phyloP scores from a whole-genome alignment of 208 protist species.

The Trichomonas vaginalis region DNA sequence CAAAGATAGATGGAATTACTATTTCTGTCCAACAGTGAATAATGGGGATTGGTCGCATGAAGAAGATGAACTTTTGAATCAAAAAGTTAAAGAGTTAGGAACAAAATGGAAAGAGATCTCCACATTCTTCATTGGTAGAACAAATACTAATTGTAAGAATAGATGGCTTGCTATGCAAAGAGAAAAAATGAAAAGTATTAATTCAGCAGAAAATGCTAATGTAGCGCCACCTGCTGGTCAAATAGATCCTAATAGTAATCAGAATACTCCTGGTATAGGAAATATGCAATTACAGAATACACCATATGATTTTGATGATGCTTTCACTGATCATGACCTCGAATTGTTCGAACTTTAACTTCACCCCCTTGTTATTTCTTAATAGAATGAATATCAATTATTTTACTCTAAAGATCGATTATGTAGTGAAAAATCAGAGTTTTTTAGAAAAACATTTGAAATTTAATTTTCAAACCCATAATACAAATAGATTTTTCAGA shows the following conservation, averaged over 20 bases:
- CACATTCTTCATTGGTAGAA: not conserved
- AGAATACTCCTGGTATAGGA: too few relatives aligned
- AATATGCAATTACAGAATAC: too few relatives aligned
- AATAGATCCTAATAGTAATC: too few relatives aligned
- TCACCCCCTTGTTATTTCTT: too few relatives aligned
- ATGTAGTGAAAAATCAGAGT: too few relatives aligned
- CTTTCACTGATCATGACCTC: not conserved
- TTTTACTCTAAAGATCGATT: too few relatives aligned
- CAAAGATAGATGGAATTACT: not conserved
- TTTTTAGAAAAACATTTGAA: too few relatives aligned
- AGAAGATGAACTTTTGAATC: not conserved
- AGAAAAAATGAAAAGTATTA: not conserved
- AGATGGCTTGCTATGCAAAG: not conserved
- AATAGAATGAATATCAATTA: too few relatives aligned
- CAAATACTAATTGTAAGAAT: not conserved
- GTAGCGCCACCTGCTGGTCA: not conserved
- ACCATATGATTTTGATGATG: not conserved
- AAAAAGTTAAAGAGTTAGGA: not conserved
- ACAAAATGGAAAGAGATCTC: not conserved
- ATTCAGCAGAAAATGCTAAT: not conserved
- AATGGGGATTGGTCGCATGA: not conserved
- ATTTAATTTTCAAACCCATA: too few relatives aligned
- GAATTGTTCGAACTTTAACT: not conserved
- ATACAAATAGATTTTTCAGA: too few relatives aligned
- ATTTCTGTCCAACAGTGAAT: slow-evolving; percentile 18